Evolutionary conservation across 2,329 filamentous ascomycete species (phyloP).

Genomic region (Ceratocystis papillata): DNA sequence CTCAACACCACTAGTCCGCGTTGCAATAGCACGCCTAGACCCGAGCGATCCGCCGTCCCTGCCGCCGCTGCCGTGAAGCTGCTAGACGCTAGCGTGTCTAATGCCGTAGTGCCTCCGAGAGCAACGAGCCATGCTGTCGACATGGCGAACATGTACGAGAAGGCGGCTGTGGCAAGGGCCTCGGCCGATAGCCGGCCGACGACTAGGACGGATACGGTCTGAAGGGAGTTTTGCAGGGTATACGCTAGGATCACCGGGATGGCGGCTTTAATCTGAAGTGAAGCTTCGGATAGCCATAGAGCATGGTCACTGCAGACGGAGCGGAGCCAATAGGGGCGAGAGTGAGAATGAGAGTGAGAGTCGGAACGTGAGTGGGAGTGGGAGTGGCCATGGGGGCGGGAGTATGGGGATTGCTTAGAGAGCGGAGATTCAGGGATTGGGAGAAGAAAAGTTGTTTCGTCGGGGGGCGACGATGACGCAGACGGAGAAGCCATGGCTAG

Average conservation of each 20-base stretch:
- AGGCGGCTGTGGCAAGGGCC: slow-evolving; percentile 69
- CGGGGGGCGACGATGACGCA: neutral
- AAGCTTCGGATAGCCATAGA: slow-evolving; percentile 47
- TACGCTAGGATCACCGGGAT: slow-evolving; percentile 75
- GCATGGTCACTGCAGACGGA: neutral
- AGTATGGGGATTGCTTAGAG: neutral
- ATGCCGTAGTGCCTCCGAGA: slow-evolving; percentile 71
- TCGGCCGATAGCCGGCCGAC: slow-evolving; percentile 71
- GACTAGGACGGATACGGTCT: slow-evolving; percentile 71
- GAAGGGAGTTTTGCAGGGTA: slow-evolving; percentile 72
- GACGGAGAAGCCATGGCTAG: neutral
- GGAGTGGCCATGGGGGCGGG: neutral
- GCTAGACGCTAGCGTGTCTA: slow-evolving; percentile 74
- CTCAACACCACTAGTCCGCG: slow-evolving; percentile 62
- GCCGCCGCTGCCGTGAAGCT: slow-evolving; percentile 73
- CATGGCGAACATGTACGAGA: slow-evolving; percentile 92
- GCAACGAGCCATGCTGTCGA: slow-evolving; percentile 78
- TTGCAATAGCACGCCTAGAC: slow-evolving; percentile 69
- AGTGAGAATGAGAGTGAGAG: neutral
- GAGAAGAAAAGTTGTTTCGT: slow-evolving; percentile 18
- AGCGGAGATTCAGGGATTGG: neutral
- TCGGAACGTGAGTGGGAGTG: neutral
- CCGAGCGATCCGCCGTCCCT: slow-evolving; percentile 64
- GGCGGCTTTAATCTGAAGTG: slow-evolving; percentile 56
- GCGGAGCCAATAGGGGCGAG: neutral